Evolutionary conservation across 106 monocot species (phyloP), one percentile per base, ranked within the genome.

Genomic region (Chionographis japonica): DNA sequence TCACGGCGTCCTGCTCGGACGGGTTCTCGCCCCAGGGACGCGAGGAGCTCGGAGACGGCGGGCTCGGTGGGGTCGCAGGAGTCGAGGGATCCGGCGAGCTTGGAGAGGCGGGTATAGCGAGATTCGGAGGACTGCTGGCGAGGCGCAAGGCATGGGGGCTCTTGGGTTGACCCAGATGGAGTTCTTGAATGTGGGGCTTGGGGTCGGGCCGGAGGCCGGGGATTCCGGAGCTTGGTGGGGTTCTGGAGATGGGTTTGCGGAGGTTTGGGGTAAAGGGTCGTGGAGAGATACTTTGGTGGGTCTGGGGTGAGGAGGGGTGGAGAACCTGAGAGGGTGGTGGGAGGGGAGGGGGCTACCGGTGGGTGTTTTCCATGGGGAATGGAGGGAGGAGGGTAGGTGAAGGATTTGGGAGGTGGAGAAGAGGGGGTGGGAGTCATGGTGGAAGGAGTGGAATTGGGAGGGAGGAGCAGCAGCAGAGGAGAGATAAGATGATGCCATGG

Each of bases 151-250:
- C 85, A 17, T 54, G 66, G 16, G 83, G 75, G 72, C 65, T 84
- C 54, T 83, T 90, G 40, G 90, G 76, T 88, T 88, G 42, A 90
- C 59, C 90, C 93, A 94, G 40, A 87, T 54, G 53, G 89, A 79
- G 77, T 79, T 89, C 60, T 74, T 85, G 76, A 58, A 20, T 20
- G 77, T 50, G 39, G 56, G 57, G 56, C 27, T 27, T 27, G 0
- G 72, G 68, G 42, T 19, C 7, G 54, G 4, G 42, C 20, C 19
- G 37, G 46, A 15, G 61, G 60, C 49, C 2, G 56, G 19, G 11
- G 49, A 52, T 41, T 63, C 52, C 7, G 37, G 39, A 67, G 40
- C 12, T 57, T n/a, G 27, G 27, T 27, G 27, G 50, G 63, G 55
- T 49, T 65, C 64, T 52, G 4, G 57, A 56, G 79, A 65, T 19